Evolutionary conservation across 208 protist genomes (phyloP), one percentile per base, ranked within the genome.

Genomic region (Pavlovales sp.): DNA sequence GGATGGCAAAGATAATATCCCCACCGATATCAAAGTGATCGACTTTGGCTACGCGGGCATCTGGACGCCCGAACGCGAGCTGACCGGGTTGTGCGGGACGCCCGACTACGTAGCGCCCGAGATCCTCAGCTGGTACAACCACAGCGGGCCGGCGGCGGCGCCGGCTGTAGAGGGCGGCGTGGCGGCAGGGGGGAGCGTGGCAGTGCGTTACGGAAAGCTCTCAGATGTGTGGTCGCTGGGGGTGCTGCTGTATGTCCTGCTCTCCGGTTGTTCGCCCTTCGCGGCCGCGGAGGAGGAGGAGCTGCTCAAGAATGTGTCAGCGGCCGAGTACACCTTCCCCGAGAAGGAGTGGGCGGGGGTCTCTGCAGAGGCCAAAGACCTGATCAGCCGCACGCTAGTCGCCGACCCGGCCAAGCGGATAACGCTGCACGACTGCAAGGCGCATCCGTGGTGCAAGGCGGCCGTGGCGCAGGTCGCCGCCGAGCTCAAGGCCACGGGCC

Each of bases 31-130:
- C 20, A 87, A 87, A 67, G 0, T 87, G 30, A 87, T 87, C 5
- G 83, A 87, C 71, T 87, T 87, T 57, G 83, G 83, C 7, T 87
- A 87, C 71, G 83, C 83, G 39, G 83, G 83, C 83, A 20, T 87
- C 5, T 87, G 83, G 83, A 14, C 57, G 28, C 14, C 83, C 0
- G 67, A 78, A 7, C 46, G 46, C 67, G 39, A 26, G 47, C 83
- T 87, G 67, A 87, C 67, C 0, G 83, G 83, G 5, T 40, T 87
- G 39, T 87, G 83, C 83, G 83, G 83, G 28, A 87, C 83, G 37
- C 83, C 83, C 0, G 83, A 87, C 83, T 87, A 87, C 38, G 83
- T 87, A n/a, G 67, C 67, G 10, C 83, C 83, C 11, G 83, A 87
- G 41, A 39, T 87, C 30, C 67, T 87, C 67, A 41, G 67, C 26